Conservation (phyloP, 208 protist species). For the Crithidia expoeki region DNA sequence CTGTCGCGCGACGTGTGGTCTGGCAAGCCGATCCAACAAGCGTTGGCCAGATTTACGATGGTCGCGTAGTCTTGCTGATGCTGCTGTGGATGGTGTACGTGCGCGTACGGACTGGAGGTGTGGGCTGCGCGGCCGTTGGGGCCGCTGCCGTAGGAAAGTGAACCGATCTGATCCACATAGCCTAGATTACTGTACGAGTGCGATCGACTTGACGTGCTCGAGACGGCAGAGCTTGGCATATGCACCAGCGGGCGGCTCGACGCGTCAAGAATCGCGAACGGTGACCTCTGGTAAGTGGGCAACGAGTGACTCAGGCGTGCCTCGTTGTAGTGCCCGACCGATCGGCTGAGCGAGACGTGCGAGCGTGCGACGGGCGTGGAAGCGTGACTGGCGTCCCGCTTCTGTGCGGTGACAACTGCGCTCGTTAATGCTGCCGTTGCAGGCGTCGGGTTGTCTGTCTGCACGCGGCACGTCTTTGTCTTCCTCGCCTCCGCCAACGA, state of each 20-base stretch:
- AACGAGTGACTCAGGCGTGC: background rate
- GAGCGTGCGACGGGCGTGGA: background rate
- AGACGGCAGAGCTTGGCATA: slow-evolving; percentile 8
- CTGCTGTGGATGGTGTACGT: background rate
- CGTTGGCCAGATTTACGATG: background rate
- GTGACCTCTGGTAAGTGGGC: slow-evolving; percentile 11
- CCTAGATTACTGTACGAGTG: slow-evolving; percentile 21
- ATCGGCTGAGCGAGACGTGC: background rate
- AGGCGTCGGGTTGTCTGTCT: background rate
- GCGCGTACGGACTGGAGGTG: background rate
- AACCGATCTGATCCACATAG: background rate
- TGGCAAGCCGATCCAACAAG: slow-evolving; percentile 21
- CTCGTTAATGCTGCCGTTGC: background rate
- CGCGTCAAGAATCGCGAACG: slow-evolving; percentile 11
- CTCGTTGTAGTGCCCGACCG: background rate
- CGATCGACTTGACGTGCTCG: slow-evolving; percentile 8
- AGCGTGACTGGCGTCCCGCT: background rate
- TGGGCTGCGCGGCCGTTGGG: background rate
- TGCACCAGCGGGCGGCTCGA: slow-evolving; percentile 6
- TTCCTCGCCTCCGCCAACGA: background rate
- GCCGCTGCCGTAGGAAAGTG: background rate
- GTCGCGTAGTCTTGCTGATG: slow-evolving; percentile 2
- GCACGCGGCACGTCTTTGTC: background rate
- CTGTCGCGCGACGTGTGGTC: slow-evolving; percentile 8
- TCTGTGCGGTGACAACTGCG: background rate